Conservation (phyloP, 768 basidiomycete species). For the Coprinopsis sp. region DNA sequence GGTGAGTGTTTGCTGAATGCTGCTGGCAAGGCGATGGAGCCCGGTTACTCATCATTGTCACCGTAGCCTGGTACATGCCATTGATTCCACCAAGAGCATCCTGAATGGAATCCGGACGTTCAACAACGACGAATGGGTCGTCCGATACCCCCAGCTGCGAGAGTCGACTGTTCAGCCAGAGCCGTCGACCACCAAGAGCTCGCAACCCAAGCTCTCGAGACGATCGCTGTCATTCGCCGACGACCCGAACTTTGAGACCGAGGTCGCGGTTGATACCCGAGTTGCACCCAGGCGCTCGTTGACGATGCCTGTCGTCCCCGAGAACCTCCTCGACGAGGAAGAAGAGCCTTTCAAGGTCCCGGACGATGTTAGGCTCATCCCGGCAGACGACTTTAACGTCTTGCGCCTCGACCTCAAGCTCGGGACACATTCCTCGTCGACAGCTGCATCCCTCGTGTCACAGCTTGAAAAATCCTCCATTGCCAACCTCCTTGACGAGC, state of each 20-base stretch:
- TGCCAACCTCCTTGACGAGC: conserved; percentile 85
- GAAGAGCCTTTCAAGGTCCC: conserved; percentile 25
- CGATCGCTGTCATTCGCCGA: conserved; percentile 84
- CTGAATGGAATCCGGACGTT: conserved; percentile 70
- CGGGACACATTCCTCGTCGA: conserved; percentile 63
- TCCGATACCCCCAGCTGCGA: conserved; percentile 78
- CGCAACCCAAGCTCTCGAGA: conserved; percentile 38
- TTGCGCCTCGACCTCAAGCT: conserved; percentile 92
- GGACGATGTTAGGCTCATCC: conserved; percentile 31
- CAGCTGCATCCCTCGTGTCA: conserved; percentile 72
- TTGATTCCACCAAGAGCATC: conserved; percentile 66
- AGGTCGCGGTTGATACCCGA: conserved; percentile 55
- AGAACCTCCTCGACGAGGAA: conserved; percentile 24
- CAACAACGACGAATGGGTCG: conserved; percentile 83
- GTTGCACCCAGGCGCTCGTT: conserved; percentile 53
- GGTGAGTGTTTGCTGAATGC: conserved; percentile 41
- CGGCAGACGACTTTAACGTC: conserved; percentile 71
- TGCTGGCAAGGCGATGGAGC: conserved; percentile 9
- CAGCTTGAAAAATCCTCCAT: conserved; percentile 93
- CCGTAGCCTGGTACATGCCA: conserved; percentile 67
- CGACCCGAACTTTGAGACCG: conserved; percentile 63
- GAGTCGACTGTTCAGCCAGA: conserved; percentile 32
- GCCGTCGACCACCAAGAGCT: conserved; percentile 4
- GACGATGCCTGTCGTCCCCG: conserved; percentile 40
- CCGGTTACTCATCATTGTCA: neutral